Evolutionary conservation across 164 flowering plant genomes (phyloP).

Genomic region (Berberis thunbergii): DNA sequence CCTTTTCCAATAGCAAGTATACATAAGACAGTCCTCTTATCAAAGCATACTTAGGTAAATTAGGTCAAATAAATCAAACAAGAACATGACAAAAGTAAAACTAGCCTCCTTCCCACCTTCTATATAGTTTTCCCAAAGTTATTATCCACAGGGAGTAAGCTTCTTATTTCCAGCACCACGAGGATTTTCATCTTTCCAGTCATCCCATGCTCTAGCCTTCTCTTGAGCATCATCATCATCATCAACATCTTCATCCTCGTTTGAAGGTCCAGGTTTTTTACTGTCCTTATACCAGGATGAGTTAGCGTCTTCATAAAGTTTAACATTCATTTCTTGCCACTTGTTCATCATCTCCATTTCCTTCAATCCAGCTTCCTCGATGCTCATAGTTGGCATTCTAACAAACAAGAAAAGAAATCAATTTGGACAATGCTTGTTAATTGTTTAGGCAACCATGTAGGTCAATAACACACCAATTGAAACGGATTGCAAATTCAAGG

Average conservation of each 20-base stretch:
- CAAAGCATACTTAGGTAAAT: too few species aligned
- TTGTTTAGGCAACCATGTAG: too few species aligned
- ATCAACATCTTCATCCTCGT: slow-evolving; percentile 46
- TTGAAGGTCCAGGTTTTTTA: slow-evolving; percentile 20
- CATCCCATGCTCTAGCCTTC: slow-evolving; percentile 90
- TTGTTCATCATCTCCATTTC: slow-evolving; percentile 96
- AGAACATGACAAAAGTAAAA: too few species aligned
- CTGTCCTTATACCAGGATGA: slow-evolving; percentile 82
- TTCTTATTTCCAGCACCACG: slow-evolving; percentile 97
- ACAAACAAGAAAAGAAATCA: background rate
- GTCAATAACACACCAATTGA: too few species aligned
- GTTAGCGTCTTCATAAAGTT: slow-evolving; percentile 77
- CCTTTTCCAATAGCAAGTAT: too few species aligned
- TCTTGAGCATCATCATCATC: slow-evolving; percentile 82
- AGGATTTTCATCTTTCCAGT: slow-evolving; percentile 98
- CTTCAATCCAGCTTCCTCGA: slow-evolving; percentile 87
- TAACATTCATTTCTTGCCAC: slow-evolving; percentile 74
- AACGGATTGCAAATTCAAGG: too few species aligned
- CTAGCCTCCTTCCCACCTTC: too few species aligned
- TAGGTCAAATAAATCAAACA: too few species aligned
- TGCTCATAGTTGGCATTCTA: slow-evolving; percentile 98
- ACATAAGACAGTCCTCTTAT: too few species aligned
- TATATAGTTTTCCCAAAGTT: too few species aligned
- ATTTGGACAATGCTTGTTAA: background rate
- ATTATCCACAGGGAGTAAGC: slow-evolving; percentile 92